Conservation (phyloP, 2,329 filamentous ascomycete genomes). For the Epichloe typhina region DNA sequence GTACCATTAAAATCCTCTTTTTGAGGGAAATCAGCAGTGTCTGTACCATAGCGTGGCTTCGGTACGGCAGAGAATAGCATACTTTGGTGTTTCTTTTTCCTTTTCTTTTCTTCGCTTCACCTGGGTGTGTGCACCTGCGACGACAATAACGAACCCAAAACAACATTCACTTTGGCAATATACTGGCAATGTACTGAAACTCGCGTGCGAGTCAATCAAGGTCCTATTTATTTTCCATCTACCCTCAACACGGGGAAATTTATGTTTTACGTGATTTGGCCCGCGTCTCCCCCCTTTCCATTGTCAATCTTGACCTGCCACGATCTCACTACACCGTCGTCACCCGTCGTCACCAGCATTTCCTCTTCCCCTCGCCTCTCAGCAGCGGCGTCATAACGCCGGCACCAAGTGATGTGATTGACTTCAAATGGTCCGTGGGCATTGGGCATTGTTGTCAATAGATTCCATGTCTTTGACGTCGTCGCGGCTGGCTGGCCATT, state of each 20-base stretch:
- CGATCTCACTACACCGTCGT: constrained; percentile 76
- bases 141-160: no score
- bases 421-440: constrained; percentile 89
- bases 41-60: constrained; percentile 5
- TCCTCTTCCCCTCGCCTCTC: constrained; percentile 53
- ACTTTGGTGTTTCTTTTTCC: neutral
- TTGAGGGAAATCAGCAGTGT: constrained; percentile 2
- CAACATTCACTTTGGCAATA: no score
- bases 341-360: constrained; percentile 79
- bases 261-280: neutral
- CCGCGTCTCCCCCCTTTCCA: neutral
- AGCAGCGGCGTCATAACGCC: constrained; percentile 53
- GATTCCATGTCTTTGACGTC: constrained; percentile 44
- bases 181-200: neutral
- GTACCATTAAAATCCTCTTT: constrained; percentile 6
- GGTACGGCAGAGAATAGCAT: constrained; percentile 6
- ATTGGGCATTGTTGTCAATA: constrained; percentile 54
- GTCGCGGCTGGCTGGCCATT: constrained; percentile 6
- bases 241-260: neutral
- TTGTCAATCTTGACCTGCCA: constrained; percentile 46
- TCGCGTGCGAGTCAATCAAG: neutral
- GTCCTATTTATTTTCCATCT: neutral
- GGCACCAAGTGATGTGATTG: constrained; percentile 84
- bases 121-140: no score
- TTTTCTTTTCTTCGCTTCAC: neutral